Evolutionary conservation across 257 asterid species (phyloP), one percentile per base, ranked within the genome.

Genomic region (Catharanthus roseus): DNA sequence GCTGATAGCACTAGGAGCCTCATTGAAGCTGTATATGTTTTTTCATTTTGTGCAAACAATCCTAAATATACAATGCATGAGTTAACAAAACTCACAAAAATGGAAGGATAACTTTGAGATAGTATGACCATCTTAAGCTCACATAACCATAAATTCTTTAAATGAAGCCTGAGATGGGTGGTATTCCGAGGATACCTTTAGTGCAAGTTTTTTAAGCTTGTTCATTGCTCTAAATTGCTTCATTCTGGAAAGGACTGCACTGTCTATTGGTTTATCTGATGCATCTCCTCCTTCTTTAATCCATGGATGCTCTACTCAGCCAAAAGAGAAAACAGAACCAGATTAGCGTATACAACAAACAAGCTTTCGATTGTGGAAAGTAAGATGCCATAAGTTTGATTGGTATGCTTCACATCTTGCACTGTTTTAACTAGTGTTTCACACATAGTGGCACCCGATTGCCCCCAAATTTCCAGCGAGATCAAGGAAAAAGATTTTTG

Each of bases 181-280:
- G 56, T 21, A 3, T 28, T 12, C 10, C 16, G 19, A 23, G 69
- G 42, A n/a, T 82, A 89, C 97, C 97, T 89, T 91, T 47, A 91
- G 82, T 23, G 97, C 97, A 15, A 91, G 89, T 77, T 91, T 89
- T 69, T 91, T 91, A 54, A 91, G 97, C 79, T 86, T 91, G 89
- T 89, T 91, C 97, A 91, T 91, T 21, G 97, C 97, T 81, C 95
- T 79, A 88, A 91, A 91, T 68, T 91, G 97, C 89, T 89, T 91
- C 96, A 91, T 89, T 80, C 97, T 86, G 3, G 96, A 79, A 24
- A 91, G 90, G 45, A 91, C 97, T 38, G 96, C 97, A 53, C 87
- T 88, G 74, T 89, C 96, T 61, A 91, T 80, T 56, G 96, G 97
- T 69, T 84, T 86, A 74, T 91, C 96, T 44, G 97, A 85, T 55